Evolutionary conservation across 164 flowering plant species (phyloP).

Genomic region (Stephania yunnanensis): DNA sequence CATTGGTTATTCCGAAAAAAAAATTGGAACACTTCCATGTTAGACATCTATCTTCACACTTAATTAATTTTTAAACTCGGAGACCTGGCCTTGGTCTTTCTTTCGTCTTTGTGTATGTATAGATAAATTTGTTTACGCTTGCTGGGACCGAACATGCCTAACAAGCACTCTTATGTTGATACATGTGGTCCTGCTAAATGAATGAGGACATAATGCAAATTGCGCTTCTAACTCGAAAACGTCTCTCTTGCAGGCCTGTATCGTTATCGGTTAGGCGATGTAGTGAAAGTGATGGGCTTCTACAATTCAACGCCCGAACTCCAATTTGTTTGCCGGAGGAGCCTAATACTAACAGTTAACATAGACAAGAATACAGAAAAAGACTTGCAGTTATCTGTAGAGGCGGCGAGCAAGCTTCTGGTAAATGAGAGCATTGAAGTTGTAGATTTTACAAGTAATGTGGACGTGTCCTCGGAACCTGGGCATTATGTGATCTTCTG

Average conservation of each 20-base stretch:
- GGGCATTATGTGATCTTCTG: constrained; percentile 85
- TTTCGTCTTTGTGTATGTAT: not conserved
- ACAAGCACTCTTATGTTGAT: too few relatives aligned
- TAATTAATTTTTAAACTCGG: not conserved
- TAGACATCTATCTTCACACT: not conserved
- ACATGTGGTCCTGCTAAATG: not conserved
- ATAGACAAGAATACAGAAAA: constrained; percentile 97
- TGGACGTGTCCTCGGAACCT: constrained; percentile 52
- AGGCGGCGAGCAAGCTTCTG: constrained; percentile 46
- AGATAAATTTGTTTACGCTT: not conserved
- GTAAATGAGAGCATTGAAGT: constrained; percentile 57
- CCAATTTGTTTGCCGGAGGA: constrained; percentile 69
- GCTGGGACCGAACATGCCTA: not conserved
- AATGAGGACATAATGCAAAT: too few relatives aligned
- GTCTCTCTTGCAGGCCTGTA: constrained; percentile 61
- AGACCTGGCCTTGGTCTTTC: not conserved
- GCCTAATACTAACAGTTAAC: constrained; percentile 72
- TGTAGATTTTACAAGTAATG: constrained; percentile 72
- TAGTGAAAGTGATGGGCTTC: constrained; percentile 75
- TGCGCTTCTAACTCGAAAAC: not conserved
- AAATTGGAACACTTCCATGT: not conserved
- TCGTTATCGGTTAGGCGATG: constrained; percentile 84
- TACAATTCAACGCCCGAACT: constrained; percentile 82
- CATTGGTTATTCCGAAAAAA: not conserved
- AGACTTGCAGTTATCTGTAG: constrained; percentile 76